These are phyloP conservation scores for Lentinus tigrinus DNA, from an alignment of 768 basidiomycete species.

Conservation along the genomic window DNA sequence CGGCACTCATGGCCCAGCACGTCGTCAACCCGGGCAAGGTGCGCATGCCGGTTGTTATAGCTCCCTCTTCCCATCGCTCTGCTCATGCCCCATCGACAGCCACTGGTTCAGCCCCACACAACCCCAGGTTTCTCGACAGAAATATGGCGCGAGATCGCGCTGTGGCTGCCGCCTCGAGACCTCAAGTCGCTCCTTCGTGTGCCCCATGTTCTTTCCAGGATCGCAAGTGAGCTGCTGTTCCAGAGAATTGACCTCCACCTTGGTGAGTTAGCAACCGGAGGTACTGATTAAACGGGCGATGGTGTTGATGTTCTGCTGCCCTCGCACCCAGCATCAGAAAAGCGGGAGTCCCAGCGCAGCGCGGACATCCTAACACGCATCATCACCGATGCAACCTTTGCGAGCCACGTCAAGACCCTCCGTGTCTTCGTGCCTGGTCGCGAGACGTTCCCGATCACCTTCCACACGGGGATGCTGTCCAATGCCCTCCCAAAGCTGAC, in stretches of 20 bases:
- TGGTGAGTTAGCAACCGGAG: slow-evolving; percentile 29
- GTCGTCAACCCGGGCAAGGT: slow-evolving; percentile 61
- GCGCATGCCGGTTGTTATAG: slow-evolving; percentile 13
- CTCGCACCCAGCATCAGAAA: slow-evolving; percentile 39
- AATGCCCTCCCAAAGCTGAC: slow-evolving; percentile 64
- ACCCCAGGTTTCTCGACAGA: slow-evolving; percentile 62
- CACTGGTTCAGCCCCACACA: slow-evolving; percentile 37
- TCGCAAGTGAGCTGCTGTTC: slow-evolving; percentile 69
- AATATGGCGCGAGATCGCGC: slow-evolving; percentile 70
- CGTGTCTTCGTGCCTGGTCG: slow-evolving; percentile 57
- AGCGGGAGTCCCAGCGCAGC: slow-evolving; percentile 58
- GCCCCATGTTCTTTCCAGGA: slow-evolving; percentile 64
- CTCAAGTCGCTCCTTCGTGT: slow-evolving; percentile 63
- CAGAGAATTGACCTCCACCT: slow-evolving; percentile 65
- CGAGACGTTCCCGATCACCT: slow-evolving; percentile 51
- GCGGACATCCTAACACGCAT: slow-evolving; percentile 71
- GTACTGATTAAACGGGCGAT: slow-evolving; percentile 11
- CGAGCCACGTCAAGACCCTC: slow-evolving; percentile 54
- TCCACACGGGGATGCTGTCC: slow-evolving; percentile 69
- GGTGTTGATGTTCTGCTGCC: slow-evolving; percentile 18
- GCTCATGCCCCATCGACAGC: slow-evolving; percentile 21
- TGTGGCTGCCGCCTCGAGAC: slow-evolving; percentile 60
- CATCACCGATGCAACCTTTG: slow-evolving; percentile 59
- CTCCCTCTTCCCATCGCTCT: slow-evolving; percentile 1
- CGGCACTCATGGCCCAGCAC: slow-evolving; percentile 54